Evolutionary conservation across 2,329 filamentous ascomycete genomes (phyloP), one percentile per base, ranked within the genome.

Genomic region (Rhinocladiella mackenziei): DNA sequence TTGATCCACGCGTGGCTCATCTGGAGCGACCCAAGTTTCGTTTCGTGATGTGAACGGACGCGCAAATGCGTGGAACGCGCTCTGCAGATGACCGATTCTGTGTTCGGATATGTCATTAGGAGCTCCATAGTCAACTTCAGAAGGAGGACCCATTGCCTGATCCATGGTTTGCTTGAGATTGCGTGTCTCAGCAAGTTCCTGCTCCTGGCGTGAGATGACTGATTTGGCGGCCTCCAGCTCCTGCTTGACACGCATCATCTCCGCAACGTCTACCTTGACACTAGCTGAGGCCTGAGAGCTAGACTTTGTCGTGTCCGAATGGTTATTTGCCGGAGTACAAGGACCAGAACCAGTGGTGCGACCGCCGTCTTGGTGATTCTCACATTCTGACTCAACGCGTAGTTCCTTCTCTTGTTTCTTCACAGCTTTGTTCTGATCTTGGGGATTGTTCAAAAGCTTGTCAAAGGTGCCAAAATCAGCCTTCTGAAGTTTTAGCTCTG

Each of bases 351-450:
- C 62, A 29, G 62, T 61, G 3, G 65, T 66, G 39, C 55, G 45
- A 18, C 58, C 55, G 34, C 48, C 47, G 20, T 50, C 51, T 39
- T 53, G 41, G 25, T 53, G 38, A 26, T 35, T 47, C 14, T 54
- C 49, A 26, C 51, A 43, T 5, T 48, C 50, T 19, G 48, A 36
- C 18, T 54, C 42, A 23, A 37, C 50, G 23, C 55, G 45, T 31
- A 78, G 60, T 39, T 71, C 70, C 45, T 77, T 71, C 49, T 75
- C 76, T 59, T 84, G 79, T 62, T 78, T 74, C 38, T 71, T 71
- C 37, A 83, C 65, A n/a, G 73, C 62, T 31, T 70, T 69, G 58
- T 83, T 78, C 58, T 88, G 83, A 62, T 89, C 81, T n/a, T 79
- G 78, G 35, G 91, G 73, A 60, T 82, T 84, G 43, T 83, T 78